Conservation (phyloP, 2,329 filamentous ascomycete genomes). For the Alternaria sp. region DNA sequence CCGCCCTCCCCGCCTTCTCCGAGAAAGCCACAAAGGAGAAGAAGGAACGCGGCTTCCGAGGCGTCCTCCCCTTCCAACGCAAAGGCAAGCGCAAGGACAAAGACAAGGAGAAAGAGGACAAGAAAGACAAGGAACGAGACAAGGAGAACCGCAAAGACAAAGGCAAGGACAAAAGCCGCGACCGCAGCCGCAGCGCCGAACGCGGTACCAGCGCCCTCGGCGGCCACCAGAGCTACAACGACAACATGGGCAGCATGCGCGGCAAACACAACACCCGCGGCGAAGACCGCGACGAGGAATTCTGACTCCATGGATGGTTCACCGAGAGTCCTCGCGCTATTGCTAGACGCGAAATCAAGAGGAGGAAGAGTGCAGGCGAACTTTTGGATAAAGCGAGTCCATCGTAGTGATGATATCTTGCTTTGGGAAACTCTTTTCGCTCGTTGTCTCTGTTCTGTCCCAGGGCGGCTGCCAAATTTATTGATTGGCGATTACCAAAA, state of each 20-base stretch:
- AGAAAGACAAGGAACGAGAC: conserved; percentile 25
- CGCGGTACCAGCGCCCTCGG: conserved; percentile 30
- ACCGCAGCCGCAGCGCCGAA: conserved; percentile 7
- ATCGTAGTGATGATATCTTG: background rate
- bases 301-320: conserved; percentile 48
- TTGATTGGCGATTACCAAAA: background rate
- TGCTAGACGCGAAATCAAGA: conserved; percentile 30
- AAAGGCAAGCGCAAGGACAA: conserved; percentile 43
- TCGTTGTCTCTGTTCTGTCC: background rate
- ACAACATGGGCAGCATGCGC: background rate
- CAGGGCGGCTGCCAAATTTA: no score
- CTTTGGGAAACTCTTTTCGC: background rate
- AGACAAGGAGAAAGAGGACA: conserved; percentile 33
- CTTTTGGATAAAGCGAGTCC: conserved; percentile 20
- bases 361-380: conserved; percentile 42
- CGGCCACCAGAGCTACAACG: conserved; percentile 18
- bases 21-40: conserved; percentile 42
- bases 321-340: conserved; percentile 18
- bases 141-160: conserved; percentile 22
- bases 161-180: conserved; percentile 22
- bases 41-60: conserved; percentile 49
- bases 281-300: conserved; percentile 30
- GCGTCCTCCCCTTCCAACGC: conserved; percentile 46
- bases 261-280: background rate
- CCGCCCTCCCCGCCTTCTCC: conserved; percentile 45